Conservation (phyloP, 2,329 filamentous ascomycete species). For the Aspergillus quadrilineatus region DNA sequence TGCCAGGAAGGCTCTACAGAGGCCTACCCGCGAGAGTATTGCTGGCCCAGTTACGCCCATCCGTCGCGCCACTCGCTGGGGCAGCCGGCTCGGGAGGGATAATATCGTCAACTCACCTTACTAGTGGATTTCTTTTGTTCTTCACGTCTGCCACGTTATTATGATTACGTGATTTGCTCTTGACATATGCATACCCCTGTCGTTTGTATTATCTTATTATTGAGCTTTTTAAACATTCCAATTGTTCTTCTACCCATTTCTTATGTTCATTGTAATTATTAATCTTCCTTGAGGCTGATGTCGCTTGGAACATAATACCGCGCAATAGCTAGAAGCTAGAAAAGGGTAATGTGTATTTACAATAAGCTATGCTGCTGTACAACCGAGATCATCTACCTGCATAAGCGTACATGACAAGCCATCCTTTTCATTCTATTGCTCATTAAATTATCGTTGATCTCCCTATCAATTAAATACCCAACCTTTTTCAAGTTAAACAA, state of each 20-base stretch:
- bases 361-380: background rate
- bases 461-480: background rate
- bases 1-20: conserved; percentile 77
- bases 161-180: conserved; percentile 6
- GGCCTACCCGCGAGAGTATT: conserved; percentile 91
- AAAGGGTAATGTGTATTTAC: background rate
- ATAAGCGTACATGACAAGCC: background rate
- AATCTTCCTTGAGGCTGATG: background rate
- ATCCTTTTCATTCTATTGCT: background rate
- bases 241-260: background rate
- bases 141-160: conserved; percentile 5
- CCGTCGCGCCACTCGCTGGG: conserved; percentile 36
- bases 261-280: background rate
- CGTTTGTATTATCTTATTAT: conserved; percentile 3
- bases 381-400: background rate
- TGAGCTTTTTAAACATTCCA: background rate
- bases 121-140: conserved; percentile 30
- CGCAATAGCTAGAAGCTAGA: background rate
- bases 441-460: background rate
- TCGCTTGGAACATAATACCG: background rate
- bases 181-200: conserved; percentile 13
- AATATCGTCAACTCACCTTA: conserved; percentile 79
- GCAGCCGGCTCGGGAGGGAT: conserved; percentile 63
- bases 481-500: background rate
- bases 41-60: conserved; percentile 55